Conservation (phyloP, 306 rosid species). For the Rubus idaeus region DNA sequence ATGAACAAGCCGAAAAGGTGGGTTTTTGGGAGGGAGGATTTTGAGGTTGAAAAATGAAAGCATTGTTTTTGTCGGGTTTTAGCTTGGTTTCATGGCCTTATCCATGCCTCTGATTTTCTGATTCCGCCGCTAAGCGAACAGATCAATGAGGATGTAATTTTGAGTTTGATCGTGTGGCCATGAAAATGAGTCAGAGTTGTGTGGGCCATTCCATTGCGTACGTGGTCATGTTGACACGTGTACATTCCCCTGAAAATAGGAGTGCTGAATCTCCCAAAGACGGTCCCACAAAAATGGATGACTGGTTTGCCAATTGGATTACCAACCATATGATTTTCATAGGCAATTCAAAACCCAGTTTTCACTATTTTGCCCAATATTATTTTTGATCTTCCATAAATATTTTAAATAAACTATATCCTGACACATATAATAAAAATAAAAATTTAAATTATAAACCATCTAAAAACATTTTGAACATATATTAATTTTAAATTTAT, state of each 20-base stretch:
- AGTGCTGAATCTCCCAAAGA: not conserved
- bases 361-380: too few relatives aligned
- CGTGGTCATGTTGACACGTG: not conserved
- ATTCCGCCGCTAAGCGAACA: conserved; percentile 21
- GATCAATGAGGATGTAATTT: conserved; percentile 13
- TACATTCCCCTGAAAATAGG: not conserved
- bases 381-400: too few relatives aligned
- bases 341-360: too few relatives aligned
- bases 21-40: not conserved
- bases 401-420: too few relatives aligned
- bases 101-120: conserved; percentile 8
- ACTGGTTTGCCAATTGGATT: conserved; percentile 4
- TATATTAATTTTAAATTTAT: too few relatives aligned
- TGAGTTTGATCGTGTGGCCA: conserved; percentile 9
- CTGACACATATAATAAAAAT: too few relatives aligned
- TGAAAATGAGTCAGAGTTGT: not conserved
- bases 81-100: conserved; percentile 27
- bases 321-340: too few relatives aligned
- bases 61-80: conserved; percentile 6
- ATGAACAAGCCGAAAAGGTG: not conserved
- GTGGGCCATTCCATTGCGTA: not conserved
- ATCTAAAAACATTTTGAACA: too few relatives aligned
- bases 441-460: too few relatives aligned
- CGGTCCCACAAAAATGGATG: not conserved
- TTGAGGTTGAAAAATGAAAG: not conserved